phyloP scores from a whole-genome alignment of 108 stramenopile genomes.

The Cyclotella choctawhatcheeana region DNA sequence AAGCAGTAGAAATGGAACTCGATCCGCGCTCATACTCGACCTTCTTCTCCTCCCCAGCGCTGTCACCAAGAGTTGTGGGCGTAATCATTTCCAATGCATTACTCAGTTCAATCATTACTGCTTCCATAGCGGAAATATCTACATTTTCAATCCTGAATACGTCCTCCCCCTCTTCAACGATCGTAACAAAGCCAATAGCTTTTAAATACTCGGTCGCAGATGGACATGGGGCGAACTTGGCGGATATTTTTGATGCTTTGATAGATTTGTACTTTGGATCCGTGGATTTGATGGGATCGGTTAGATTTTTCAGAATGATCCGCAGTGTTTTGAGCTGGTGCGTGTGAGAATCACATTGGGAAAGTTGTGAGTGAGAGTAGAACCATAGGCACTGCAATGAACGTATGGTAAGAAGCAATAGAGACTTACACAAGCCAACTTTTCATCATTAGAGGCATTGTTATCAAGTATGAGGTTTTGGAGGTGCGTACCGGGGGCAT shows the following conservation, averaged over 20 bases:
- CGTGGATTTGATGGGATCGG: conserved; percentile 57
- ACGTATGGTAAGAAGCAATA: not conserved
- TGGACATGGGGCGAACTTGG: conserved; percentile 44
- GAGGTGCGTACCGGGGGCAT: conserved; percentile 10
- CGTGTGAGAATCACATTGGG: not conserved
- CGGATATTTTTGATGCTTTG: conserved; percentile 55
- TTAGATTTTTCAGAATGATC: conserved; percentile 66
- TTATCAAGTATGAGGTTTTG: conserved; percentile 12
- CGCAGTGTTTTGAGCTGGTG: conserved; percentile 63
- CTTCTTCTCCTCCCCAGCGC: conserved; percentile 29
- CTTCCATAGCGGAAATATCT: conserved; percentile 20
- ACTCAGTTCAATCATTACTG: conserved; percentile 37
- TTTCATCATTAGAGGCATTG: not conserved
- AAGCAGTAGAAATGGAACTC: conserved; percentile 14
- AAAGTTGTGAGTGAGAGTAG: not conserved
- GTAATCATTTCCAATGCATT: conserved; percentile 40
- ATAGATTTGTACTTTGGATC: conserved; percentile 65
- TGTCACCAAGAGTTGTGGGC: conserved; percentile 20
- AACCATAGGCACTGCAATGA: not conserved
- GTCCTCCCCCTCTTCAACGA: conserved; percentile 27
- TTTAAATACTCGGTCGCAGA: conserved; percentile 47
- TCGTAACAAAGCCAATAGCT: conserved; percentile 45
- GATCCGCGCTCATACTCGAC: conserved; percentile 1
- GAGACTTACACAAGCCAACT: conserved; percentile 6
- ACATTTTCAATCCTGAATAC: conserved; percentile 17